phyloP scores from a whole-genome alignment of 371 early-diverging fungal genomes.

The Rhizomucor pusillus region DNA sequence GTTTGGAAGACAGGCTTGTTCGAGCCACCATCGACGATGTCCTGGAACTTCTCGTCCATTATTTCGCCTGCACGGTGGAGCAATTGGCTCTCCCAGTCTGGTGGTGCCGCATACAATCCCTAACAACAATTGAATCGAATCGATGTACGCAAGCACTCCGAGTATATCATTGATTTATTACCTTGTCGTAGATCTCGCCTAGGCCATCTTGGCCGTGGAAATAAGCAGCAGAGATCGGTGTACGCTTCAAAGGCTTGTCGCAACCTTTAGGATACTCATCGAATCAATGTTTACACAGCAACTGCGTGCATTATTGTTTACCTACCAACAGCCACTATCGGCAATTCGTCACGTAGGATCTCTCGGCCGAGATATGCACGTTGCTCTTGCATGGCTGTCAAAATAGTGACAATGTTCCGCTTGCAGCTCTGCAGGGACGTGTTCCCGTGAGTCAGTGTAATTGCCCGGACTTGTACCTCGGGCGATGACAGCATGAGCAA shows the following conservation, averaged over 20 bases:
- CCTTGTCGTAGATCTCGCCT: conserved; percentile 38
- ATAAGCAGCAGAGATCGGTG: conserved; percentile 30
- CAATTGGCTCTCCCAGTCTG: conserved; percentile 35
- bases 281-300: not conserved
- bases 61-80: conserved; percentile 17
- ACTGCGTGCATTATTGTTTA: conserved; percentile 12
- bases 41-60: conserved; percentile 9
- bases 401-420: conserved; percentile 24
- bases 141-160: too few relatives aligned
- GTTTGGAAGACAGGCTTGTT: conserved; percentile 21
- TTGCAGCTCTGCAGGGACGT: conserved; percentile 25
- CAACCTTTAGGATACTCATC: conserved; percentile 26
- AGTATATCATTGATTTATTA: conserved; percentile 6
- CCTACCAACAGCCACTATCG: conserved; percentile 54
- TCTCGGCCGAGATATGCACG: conserved; percentile 18
- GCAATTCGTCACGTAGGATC: conserved; percentile 26
- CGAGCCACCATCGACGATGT: conserved; percentile 7
- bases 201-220: conserved; percentile 56
- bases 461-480: conserved; percentile 45
- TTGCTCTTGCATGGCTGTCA: conserved; percentile 36
- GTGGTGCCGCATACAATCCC: conserved; percentile 36
- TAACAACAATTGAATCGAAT: not conserved
- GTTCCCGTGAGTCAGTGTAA: conserved; percentile 56
- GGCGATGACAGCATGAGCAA: conserved; percentile 44
- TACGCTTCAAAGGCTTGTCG: conserved; percentile 31